phyloP scores from a whole-genome alignment of 1,139 yeast genomes.

The Kodamaea derodonti region DNA sequence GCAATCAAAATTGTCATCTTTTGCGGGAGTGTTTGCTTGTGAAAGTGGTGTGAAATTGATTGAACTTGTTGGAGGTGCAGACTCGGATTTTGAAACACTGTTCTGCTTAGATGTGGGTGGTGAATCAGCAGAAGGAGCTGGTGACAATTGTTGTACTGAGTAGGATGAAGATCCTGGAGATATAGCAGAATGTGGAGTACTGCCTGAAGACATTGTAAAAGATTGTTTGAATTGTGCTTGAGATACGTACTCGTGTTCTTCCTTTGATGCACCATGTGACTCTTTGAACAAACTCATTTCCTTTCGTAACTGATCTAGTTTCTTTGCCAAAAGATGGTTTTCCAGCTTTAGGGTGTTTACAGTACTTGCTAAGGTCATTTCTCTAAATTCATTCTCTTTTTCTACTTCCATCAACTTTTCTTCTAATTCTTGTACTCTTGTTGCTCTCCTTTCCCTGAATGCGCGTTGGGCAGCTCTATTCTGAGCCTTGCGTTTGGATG shows the following conservation, averaged over 20 bases:
- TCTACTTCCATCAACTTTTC: conserved; percentile 55
- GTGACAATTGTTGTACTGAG: conserved; percentile 47
- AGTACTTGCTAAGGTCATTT: conserved; percentile 54
- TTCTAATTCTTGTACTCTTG: conserved; percentile 48
- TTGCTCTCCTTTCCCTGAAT: conserved; percentile 78
- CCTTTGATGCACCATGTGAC: not conserved
- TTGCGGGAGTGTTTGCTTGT: conserved; percentile 14
- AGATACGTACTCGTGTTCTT: not conserved
- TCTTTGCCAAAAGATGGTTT: conserved; percentile 34
- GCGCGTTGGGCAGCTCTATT: conserved; percentile 96
- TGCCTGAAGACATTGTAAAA: conserved; percentile 4
- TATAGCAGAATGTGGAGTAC: conserved; percentile 9
- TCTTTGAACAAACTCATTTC: conserved; percentile 12
- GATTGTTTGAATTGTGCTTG: conserved; percentile 4
- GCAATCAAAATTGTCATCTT: conserved; percentile 41
- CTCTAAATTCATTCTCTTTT: conserved; percentile 59
- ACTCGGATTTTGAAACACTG: not conserved
- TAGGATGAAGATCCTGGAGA: conserved; percentile 17
- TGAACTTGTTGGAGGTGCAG: not conserved
- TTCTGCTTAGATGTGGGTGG: conserved; percentile 23
- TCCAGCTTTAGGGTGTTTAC: conserved; percentile 39
- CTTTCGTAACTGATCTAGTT: conserved; percentile 32
- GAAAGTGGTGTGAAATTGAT: conserved; percentile 18
- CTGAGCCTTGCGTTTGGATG: conserved; percentile 82
- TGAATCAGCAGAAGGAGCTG: conserved; percentile 53